Conservation (phyloP, 345 rosid genomes). For the Populus ilicifolia region DNA sequence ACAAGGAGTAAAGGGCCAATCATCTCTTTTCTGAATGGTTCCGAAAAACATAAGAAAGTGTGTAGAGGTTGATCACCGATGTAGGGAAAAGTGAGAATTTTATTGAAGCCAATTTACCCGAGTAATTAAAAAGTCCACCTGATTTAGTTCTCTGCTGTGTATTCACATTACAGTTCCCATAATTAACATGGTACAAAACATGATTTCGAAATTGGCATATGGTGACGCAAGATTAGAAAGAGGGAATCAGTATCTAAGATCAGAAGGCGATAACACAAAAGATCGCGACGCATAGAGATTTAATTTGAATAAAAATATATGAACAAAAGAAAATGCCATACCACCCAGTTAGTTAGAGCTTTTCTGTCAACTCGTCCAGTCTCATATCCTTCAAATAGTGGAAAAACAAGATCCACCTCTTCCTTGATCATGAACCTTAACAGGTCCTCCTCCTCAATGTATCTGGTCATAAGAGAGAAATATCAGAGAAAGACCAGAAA, state of each 20-base stretch:
- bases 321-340: constrained; percentile 19
- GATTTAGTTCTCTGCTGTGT: neutral
- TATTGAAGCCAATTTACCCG: too few relatives aligned
- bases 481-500: constrained; percentile 5
- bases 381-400: constrained; percentile 57
- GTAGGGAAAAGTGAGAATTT: too few relatives aligned
- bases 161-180: neutral
- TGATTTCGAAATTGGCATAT: neutral
- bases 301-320: neutral
- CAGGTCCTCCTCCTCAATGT: constrained; percentile 74
- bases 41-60: too few relatives aligned
- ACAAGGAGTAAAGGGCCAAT: too few relatives aligned
- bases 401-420: constrained; percentile 78
- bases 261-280: neutral
- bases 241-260: neutral
- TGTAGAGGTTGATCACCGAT: too few relatives aligned
- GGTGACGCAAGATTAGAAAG: neutral
- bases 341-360: constrained; percentile 80
- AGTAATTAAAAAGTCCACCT: neutral
- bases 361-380: constrained; percentile 50
- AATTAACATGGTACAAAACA: neutral
- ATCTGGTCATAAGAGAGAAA: constrained; percentile 35
- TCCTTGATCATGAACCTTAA: constrained; percentile 76
- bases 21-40: too few relatives aligned
- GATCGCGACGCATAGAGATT: neutral